Conservation (phyloP, 306 rosid genomes). For the Abrus precatorius region DNA sequence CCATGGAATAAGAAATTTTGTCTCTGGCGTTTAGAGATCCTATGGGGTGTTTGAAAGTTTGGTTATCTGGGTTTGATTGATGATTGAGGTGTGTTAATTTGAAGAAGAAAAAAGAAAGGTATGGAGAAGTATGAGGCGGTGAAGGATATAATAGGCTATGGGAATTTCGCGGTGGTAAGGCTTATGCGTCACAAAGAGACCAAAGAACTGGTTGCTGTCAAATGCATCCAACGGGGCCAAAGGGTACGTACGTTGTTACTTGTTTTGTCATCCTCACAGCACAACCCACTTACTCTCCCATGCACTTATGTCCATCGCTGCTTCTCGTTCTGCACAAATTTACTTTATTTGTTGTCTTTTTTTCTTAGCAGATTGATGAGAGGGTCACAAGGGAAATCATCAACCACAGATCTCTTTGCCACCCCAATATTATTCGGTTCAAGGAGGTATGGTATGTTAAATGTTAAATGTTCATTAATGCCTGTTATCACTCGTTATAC, state of each 20-base stretch:
- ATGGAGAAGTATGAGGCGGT: conserved; percentile 73
- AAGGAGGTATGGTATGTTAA: conserved; percentile 52
- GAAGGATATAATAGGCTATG: conserved; percentile 69
- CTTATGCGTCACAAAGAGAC: conserved; percentile 67
- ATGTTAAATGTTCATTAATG: too few species aligned
- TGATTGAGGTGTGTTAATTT: not conserved
- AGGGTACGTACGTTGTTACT: conserved; percentile 34
- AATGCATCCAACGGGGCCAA: conserved; percentile 60
- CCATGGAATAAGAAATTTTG: too few species aligned
- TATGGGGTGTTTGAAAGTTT: not conserved
- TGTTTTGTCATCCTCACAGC: too few species aligned
- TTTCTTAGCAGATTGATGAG: conserved; percentile 57
- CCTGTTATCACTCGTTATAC: not conserved
- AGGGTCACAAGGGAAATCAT: conserved; percentile 67
- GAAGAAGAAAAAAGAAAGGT: not conserved
- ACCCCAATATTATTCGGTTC: conserved; percentile 69
- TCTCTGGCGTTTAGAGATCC: too few species aligned
- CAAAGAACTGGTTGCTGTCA: conserved; percentile 68
- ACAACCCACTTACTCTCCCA: too few species aligned
- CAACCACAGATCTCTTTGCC: conserved; percentile 71
- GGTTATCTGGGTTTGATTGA: not conserved
- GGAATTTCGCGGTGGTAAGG: conserved; percentile 64
- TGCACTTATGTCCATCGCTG: too few species aligned
- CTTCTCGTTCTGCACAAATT: not conserved
- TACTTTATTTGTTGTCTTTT: not conserved